Base-by-base conservation (phyloP, 2,329 filamentous ascomycete species). In the Epichloe uncinata region DNA sequence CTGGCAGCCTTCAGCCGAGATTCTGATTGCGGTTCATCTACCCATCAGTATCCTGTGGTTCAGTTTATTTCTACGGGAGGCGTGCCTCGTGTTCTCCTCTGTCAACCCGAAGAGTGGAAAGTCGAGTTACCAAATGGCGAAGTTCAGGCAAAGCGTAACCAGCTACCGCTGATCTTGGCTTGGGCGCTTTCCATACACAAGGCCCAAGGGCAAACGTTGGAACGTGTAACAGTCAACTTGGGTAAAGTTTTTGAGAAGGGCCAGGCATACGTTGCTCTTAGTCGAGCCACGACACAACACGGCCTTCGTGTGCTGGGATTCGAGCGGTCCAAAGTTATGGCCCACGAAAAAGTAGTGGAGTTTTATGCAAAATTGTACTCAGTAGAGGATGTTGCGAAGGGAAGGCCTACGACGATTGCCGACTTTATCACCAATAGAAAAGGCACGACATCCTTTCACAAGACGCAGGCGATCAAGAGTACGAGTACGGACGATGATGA, bases 161-260 rank as follows among this genome's bases (percentile, higher is more conserved):
- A 91, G 59, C 67, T 91, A 2, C 93, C 93, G 0, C 74, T 98
- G 47, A 97, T 98, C 54, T 74, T 98, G 33, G 93, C 93, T 0
- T 98, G 93, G 93, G 93, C 93, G 2, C 70, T 98, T 18, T 95
- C 89, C 1, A 98, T 98, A 52, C 93, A 98, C 72, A 98, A 98
- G 68, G 93, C 93, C 0, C 91, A 97, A 64, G 91, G 91, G 1
- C 91, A 97, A 65, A 97, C 91, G 1, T 71, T 96, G 26, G 89
- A 95, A 61, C 78, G 91, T 47, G 93, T 98, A 52, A 95, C 95
- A 62, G 93, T 98, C 26, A 89, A 98, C 63, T 74, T 98, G 0
- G 86, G 88, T 33, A 85, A 81, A 54, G 87, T 95, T 1, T 98
- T 98, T 59, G 93, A 98, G 64, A 96, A 95, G 66, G 93, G 93